Conservation (phyloP, 2,329 filamentous ascomycete species). For the Diaporthe destruens region DNA sequence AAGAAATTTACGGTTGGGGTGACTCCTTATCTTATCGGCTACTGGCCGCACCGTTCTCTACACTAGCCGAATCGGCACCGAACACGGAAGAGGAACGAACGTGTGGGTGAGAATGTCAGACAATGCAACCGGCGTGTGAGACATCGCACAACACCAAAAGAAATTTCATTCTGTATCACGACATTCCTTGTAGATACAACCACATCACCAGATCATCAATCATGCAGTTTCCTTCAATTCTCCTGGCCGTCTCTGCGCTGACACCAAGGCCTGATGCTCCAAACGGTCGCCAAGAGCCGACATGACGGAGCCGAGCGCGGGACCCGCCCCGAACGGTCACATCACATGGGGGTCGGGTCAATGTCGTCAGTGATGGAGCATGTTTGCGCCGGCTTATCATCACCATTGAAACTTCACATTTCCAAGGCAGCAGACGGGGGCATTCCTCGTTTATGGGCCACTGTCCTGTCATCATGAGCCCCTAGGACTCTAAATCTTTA, state of each 20-base stretch:
- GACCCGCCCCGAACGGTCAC: neutral
- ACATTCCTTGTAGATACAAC: neutral
- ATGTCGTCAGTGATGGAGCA: constrained; percentile 16
- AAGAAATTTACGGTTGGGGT: constrained; percentile 32
- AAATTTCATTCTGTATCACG: neutral
- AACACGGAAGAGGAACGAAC: neutral
- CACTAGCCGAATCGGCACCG: constrained; percentile 28
- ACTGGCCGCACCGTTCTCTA: too few species aligned
- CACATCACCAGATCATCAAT: neutral
- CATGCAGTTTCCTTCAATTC: neutral
- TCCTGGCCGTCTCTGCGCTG: neutral
- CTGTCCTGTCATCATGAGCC: neutral
- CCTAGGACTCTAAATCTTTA: too few species aligned
- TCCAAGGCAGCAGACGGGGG: too few species aligned
- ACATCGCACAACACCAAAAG: neutral
- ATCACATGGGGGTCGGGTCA: neutral
- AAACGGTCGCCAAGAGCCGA: neutral
- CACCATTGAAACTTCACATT: neutral
- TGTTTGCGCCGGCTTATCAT: neutral
- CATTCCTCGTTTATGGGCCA: too few species aligned
- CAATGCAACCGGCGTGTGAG: neutral
- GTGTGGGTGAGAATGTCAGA: neutral
- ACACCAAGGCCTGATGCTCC: neutral
- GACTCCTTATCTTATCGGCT: constrained; percentile 19
- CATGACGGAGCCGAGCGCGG: constrained; percentile 4